Conservation (phyloP, 2,329 filamentous ascomycete species). For the Neofusicoccum ribis region DNA sequence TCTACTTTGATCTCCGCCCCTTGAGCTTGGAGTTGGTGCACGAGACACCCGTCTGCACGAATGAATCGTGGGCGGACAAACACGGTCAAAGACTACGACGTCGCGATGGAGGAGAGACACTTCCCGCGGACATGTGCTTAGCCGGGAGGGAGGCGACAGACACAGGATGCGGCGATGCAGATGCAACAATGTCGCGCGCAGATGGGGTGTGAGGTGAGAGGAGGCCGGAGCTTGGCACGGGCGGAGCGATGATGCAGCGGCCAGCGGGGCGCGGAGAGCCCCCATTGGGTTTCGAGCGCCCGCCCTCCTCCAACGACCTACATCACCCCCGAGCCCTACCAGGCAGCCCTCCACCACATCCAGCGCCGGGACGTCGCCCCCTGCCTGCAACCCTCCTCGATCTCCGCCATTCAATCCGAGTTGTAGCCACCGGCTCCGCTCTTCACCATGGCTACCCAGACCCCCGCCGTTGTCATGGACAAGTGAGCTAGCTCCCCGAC, state of each 20-base stretch:
- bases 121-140: not conserved
- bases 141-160: not conserved
- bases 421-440: conserved; percentile 21
- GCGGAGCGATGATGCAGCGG: conserved; percentile 17
- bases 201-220: not conserved
- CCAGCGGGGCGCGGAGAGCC: conserved; percentile 17
- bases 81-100: too few species aligned
- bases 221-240: conserved; percentile 14
- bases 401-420: conserved; percentile 21
- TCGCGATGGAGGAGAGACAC: not conserved
- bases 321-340: conserved; percentile 20
- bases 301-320: conserved; percentile 19
- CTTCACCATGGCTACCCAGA: conserved; percentile 87
- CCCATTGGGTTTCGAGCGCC: conserved; percentile 18
- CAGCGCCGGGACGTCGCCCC: conserved; percentile 19
- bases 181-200: not conserved
- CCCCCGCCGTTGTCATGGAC: conserved; percentile 99
- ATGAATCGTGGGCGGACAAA: not conserved
- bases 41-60: not conserved
- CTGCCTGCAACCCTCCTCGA: conserved; percentile 24
- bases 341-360: conserved; percentile 15
- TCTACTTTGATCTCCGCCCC: conserved; percentile 10
- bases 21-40: conserved; percentile 3
- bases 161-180: not conserved
- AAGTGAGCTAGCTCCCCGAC: conserved; percentile 60